Evolutionary conservation across 2,329 filamentous ascomycete species (phyloP).

Genomic region (Fonsecaea multimorphosa): DNA sequence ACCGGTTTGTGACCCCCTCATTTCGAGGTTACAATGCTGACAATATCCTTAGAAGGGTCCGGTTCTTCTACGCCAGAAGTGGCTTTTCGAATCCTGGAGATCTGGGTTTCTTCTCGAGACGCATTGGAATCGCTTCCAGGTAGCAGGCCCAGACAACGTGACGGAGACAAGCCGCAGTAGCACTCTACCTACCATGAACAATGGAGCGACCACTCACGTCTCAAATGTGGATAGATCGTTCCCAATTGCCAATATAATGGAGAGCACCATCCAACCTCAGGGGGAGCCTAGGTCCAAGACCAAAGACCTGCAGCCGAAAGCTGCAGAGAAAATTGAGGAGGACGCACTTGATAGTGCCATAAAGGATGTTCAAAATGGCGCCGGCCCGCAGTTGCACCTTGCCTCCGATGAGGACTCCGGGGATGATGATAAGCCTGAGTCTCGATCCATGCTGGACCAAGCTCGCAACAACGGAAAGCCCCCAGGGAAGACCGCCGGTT

Average conservation of each 20-base stretch:
- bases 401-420: constrained; percentile 19
- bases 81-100: constrained; percentile 71
- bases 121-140: constrained; percentile 63
- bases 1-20: constrained; percentile 50
- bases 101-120: constrained; percentile 65
- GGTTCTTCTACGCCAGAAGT: constrained; percentile 66
- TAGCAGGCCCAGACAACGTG: constrained; percentile 43
- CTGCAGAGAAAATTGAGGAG: constrained; percentile 43
- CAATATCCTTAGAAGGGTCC: constrained; percentile 8
- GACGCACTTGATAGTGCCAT: constrained; percentile 44
- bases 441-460: neutral
- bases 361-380: constrained; percentile 24
- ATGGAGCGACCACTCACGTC: neutral
- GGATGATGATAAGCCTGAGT: neutral
- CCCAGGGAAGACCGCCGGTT: constrained; percentile 49
- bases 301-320: neutral
- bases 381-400: neutral
- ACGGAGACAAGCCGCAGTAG: neutral
- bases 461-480: neutral
- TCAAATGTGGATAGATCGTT: neutral
- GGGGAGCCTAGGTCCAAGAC: neutral
- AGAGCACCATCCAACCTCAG: neutral
- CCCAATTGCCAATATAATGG: neutral
- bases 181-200: neutral
- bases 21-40: constrained; percentile 3